phyloP scores from a whole-genome alignment of 495 filamentous ascomycete species.

The Penicillium egyptiacum region DNA sequence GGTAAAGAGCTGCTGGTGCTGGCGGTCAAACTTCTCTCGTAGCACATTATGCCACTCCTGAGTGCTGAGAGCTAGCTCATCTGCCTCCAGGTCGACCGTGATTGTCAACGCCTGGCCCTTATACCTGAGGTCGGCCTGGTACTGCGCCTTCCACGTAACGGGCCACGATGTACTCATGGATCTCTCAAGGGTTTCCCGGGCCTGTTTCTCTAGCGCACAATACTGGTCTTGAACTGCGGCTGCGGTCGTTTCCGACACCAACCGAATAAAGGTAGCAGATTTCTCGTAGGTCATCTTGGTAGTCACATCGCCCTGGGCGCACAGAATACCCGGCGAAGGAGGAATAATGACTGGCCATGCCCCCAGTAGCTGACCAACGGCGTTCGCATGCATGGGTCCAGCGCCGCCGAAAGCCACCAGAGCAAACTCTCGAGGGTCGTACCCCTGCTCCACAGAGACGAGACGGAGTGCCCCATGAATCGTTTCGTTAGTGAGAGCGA shows the following conservation, averaged over 20 bases:
- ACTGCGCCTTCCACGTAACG: slow-evolving; percentile 34
- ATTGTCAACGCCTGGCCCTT: slow-evolving; percentile 50
- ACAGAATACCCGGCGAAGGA: slow-evolving; percentile 50
- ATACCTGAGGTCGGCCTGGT: slow-evolving; percentile 50
- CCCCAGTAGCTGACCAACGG: slow-evolving; percentile 48
- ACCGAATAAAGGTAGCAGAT: slow-evolving; percentile 43
- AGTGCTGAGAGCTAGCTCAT: slow-evolving; percentile 29
- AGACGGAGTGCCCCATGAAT: slow-evolving; percentile 53
- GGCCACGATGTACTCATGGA: too few species aligned
- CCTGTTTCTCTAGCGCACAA: slow-evolving; percentile 20
- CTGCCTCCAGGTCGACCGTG: slow-evolving; percentile 36
- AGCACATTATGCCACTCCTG: slow-evolving; percentile 25
- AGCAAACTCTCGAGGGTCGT: slow-evolving; percentile 53
- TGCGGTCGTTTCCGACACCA: slow-evolving; percentile 31
- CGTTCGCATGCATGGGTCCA: slow-evolving; percentile 51
- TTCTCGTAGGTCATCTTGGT: slow-evolving; percentile 50
- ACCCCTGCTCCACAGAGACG: slow-evolving; percentile 53
- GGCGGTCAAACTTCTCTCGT: slow-evolving; percentile 38
- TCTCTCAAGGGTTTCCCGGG: too few species aligned
- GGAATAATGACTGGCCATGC: slow-evolving; percentile 54
- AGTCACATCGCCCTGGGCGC: slow-evolving; percentile 50
- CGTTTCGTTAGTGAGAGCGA: slow-evolving; percentile 50
- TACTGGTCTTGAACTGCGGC: slow-evolving; percentile 29
- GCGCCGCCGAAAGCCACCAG: slow-evolving; percentile 54
- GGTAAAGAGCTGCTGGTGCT: slow-evolving; percentile 50